These are phyloP conservation scores for Crucibulum laeve DNA, from an alignment of 768 basidiomycete genomes.

Conservation along the genomic window DNA sequence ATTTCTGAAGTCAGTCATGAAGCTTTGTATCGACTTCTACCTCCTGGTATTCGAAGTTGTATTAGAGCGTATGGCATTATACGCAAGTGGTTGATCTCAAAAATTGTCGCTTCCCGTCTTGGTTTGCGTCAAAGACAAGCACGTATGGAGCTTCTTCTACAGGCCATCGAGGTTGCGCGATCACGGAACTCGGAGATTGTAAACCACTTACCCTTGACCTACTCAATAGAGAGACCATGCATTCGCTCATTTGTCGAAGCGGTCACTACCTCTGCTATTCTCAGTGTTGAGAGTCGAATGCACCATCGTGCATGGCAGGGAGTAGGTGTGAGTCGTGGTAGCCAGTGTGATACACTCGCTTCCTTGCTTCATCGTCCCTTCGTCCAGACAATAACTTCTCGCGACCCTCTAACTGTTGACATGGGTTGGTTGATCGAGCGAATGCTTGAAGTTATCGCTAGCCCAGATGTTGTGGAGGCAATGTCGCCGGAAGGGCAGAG, in stretches of 20 bases:
- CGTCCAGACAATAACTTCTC: slow-evolving; percentile 36
- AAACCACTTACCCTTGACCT: too few species aligned
- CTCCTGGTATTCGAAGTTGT: slow-evolving; percentile 72
- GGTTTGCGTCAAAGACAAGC: slow-evolving; percentile 61
- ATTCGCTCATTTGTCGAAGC: slow-evolving; percentile 81
- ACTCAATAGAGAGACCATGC: slow-evolving; percentile 59
- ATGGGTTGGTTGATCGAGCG: slow-evolving; percentile 83
- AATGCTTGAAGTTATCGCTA: slow-evolving; percentile 72
- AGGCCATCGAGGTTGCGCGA: slow-evolving; percentile 71
- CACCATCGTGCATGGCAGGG: slow-evolving; percentile 78
- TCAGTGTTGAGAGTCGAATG: slow-evolving; percentile 76
- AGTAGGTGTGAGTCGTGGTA: slow-evolving; percentile 59
- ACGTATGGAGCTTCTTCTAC: slow-evolving; percentile 69
- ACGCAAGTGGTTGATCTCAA: slow-evolving; percentile 75
- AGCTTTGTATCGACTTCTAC: slow-evolving; percentile 66
- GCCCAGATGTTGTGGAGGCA: slow-evolving; percentile 64
- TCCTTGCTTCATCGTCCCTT: slow-evolving; percentile 51
- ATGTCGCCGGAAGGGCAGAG: slow-evolving; percentile 46
- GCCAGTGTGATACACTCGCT: slow-evolving; percentile 55
- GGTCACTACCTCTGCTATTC: slow-evolving; percentile 66
- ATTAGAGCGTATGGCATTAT: slow-evolving; percentile 72
- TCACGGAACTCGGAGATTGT: slow-evolving; percentile 53
- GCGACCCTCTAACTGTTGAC: slow-evolving; percentile 62
- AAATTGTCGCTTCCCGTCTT: slow-evolving; percentile 60
- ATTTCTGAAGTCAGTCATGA: slow-evolving; percentile 72